Conservation (phyloP, 345 rosid species). For the Garcia nutans region DNA sequence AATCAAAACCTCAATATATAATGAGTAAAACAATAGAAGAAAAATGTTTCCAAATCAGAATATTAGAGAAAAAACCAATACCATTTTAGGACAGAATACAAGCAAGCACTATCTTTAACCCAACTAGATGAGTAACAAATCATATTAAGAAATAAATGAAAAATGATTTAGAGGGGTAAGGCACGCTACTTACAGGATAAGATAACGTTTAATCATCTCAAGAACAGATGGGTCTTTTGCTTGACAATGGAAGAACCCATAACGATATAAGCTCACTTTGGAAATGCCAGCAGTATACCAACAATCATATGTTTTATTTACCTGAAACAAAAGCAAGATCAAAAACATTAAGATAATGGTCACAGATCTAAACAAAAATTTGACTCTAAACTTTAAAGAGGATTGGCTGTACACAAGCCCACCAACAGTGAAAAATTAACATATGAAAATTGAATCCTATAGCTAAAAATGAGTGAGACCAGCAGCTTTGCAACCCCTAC, state of each 20-base stretch:
- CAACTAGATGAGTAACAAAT: background rate
- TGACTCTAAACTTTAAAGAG: background rate
- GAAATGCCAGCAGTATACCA: conserved; percentile 70
- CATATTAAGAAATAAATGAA: background rate
- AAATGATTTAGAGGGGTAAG: background rate
- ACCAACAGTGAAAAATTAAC: background rate
- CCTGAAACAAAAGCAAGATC: conserved; percentile 38
- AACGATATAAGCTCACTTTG: conserved; percentile 65
- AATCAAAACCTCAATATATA: background rate
- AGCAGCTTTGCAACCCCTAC: conserved; percentile 31
- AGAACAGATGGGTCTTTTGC: conserved; percentile 53
- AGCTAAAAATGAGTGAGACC: background rate
- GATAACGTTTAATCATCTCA: conserved; percentile 55
- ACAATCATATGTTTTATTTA: conserved; percentile 87
- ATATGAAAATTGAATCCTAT: background rate
- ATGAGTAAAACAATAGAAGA: background rate
- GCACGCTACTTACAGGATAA: conserved; percentile 56
- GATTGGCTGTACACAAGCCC: background rate
- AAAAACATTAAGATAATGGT: background rate
- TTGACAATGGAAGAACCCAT: conserved; percentile 70
- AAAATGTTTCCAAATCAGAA: background rate
- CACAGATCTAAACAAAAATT: background rate
- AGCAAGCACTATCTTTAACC: background rate
- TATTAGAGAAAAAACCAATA: background rate
- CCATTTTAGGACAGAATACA: background rate